Conservation (phyloP, 352 stramenopile species). For the Aphanomyces cochlioides region DNA sequence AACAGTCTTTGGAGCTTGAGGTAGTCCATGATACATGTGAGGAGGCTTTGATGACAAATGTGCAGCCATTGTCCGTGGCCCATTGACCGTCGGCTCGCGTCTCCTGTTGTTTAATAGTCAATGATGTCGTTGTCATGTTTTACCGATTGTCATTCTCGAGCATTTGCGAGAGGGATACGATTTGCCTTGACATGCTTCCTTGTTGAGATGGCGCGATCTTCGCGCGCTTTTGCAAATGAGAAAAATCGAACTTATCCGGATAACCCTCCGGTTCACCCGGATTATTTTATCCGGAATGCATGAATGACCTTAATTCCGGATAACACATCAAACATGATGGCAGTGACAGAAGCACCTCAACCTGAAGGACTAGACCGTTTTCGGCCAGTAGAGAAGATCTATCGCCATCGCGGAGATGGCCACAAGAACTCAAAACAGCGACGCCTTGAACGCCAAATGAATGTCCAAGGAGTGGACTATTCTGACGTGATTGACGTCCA, state of each 20-base stretch:
- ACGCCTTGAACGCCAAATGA: background rate
- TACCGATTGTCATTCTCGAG: conserved; percentile 28
- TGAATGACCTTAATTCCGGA: no score
- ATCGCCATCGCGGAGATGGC: conserved; percentile 12
- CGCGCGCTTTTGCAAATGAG: conserved; percentile 16
- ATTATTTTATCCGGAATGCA: background rate
- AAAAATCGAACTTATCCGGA: conserved; percentile 11
- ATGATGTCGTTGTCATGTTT: background rate
- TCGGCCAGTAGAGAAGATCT: conserved; percentile 21
- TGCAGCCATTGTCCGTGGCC: background rate
- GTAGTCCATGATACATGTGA: no score
- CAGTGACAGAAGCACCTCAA: background rate
- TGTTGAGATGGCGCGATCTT: background rate
- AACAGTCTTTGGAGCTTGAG: no score
- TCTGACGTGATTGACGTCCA: conserved; percentile 28
- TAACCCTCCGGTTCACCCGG: background rate
- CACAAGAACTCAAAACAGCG: conserved; percentile 22
- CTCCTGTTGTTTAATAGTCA: background rate
- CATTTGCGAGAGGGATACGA: conserved; percentile 29
- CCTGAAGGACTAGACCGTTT: background rate
- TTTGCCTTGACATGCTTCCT: conserved; percentile 11
- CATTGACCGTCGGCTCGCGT: background rate
- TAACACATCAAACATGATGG: background rate
- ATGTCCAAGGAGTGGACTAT: conserved; percentile 11
- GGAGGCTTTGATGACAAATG: background rate